phyloP scores from a whole-genome alignment of 140 eudicot species.

The Erigeron philadelphicus region DNA sequence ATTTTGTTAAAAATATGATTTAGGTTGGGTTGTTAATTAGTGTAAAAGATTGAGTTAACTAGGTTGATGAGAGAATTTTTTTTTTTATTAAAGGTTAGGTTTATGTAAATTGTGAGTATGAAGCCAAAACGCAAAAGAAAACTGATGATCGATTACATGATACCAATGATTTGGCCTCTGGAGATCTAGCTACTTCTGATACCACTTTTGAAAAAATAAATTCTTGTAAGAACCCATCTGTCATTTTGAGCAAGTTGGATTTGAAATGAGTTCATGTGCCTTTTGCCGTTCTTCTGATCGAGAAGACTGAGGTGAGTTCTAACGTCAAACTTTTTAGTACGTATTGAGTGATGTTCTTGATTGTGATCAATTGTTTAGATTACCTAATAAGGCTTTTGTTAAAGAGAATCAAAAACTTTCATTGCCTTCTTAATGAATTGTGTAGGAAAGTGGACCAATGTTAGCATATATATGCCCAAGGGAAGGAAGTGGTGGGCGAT shows the following conservation, averaged over 20 bases:
- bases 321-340: not conserved
- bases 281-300: constrained; percentile 61
- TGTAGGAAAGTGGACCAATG: constrained; percentile 57
- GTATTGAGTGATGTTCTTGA: not conserved
- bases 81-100: no score
- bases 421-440: not conserved
- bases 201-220: constrained; percentile 11
- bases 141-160: constrained; percentile 22
- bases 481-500: constrained; percentile 38
- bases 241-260: not conserved
- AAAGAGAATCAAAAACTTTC: not conserved
- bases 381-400: not conserved
- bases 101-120: no score
- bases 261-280: constrained; percentile 37
- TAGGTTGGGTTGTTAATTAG: no score
- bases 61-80: no score
- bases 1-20: no score
- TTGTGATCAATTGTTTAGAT: not conserved
- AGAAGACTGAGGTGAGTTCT: constrained; percentile 41
- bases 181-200: no score
- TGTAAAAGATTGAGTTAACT: no score
- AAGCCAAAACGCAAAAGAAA: constrained; percentile 57
- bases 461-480: constrained; percentile 46
- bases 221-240: not conserved
- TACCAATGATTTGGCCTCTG: not conserved